phyloP scores from a whole-genome alignment of 139 green algal species.

The Chlorella vulgaris region DNA sequence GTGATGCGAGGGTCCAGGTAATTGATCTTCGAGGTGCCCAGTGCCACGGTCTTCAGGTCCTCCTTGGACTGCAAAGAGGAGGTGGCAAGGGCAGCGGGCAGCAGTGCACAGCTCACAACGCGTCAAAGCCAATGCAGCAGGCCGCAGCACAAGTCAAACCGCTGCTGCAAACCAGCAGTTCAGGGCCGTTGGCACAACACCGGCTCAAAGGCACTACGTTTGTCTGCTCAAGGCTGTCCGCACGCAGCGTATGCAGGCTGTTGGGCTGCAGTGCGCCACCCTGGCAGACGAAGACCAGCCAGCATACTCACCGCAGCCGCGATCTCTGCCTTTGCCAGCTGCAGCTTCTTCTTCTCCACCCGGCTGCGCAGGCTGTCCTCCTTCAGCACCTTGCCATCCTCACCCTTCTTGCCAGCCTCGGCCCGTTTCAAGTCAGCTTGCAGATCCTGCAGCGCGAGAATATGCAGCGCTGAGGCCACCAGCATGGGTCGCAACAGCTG shows the following conservation, averaged over 20 bases:
- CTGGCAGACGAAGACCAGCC: no score
- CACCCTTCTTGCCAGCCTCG: conserved; percentile 57
- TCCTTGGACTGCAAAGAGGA: conserved; percentile 82
- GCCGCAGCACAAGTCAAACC: no score
- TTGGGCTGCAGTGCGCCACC: no score
- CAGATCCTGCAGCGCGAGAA: conserved; percentile 47
- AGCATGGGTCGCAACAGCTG: neutral
- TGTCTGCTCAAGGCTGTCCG: no score
- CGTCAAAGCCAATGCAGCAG: no score
- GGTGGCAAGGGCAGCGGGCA: no score
- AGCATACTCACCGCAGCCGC: conserved; percentile 22
- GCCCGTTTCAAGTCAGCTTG: conserved; percentile 63
- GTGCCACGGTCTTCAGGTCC: conserved; percentile 96
- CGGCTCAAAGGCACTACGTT: no score
- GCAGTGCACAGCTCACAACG: no score
- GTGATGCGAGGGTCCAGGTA: conserved; percentile 99
- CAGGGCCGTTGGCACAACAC: no score
- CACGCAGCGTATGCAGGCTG: no score
- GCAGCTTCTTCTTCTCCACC: conserved; percentile 61
- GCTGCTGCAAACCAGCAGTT: no score
- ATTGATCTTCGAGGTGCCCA: conserved; percentile 99
- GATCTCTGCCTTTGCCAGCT: conserved; percentile 73
- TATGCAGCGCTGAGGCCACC: neutral
- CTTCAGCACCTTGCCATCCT: conserved; percentile 53
- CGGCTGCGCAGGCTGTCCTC: conserved; percentile 37